Evolutionary conservation across 805 yeast species (phyloP), one percentile per base, ranked within the genome.

Genomic region (Monosporozyma yasuniensis): DNA sequence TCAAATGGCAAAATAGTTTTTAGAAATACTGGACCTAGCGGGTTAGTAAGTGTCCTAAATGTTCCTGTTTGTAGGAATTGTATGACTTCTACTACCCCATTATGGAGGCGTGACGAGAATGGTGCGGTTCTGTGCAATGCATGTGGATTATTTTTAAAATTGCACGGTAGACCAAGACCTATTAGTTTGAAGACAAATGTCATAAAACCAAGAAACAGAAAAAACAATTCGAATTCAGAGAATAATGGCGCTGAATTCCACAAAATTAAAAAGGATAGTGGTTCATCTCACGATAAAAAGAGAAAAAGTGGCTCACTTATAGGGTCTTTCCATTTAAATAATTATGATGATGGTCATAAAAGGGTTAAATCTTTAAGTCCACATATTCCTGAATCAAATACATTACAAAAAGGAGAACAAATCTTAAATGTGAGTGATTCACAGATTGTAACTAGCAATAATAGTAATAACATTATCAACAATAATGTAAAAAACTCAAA

Each of bases 71-170:
- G 98, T 66, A 87, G 84, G 58, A 90, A 90, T 67, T 90, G 98
- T 70, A 78, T 83, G 60, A 90, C 98, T 1, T 85, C 88, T 51
- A 90, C 93, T 1, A 90, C 98, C 2, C 97, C 98, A 1, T 72
- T 90, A 27, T 90, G 97, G 97, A 77, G 97, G 67, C 75, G 97
- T 55, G 96, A 90, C 68, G 96, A 89, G 61, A 79, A 86, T 10
- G 95, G 95, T 14, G 84, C 83, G 59, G 95, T 90, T 32, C 74
- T 90, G 45, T 90, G 98, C 67, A 90, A 90, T 70, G 98, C 98
- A 9, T 88, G 96, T 71, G 96, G 96, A 0, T 72, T 88, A 46
- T 88, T 88, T 61, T 70, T 89, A 52, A 90, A 90, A 68, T 75
- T 90, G 41, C 98, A 90, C 63, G 96, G 96, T 22, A 78, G 95